phyloP scores from a whole-genome alignment of 768 basidiomycete species.

The Nidularia sp. region DNA sequence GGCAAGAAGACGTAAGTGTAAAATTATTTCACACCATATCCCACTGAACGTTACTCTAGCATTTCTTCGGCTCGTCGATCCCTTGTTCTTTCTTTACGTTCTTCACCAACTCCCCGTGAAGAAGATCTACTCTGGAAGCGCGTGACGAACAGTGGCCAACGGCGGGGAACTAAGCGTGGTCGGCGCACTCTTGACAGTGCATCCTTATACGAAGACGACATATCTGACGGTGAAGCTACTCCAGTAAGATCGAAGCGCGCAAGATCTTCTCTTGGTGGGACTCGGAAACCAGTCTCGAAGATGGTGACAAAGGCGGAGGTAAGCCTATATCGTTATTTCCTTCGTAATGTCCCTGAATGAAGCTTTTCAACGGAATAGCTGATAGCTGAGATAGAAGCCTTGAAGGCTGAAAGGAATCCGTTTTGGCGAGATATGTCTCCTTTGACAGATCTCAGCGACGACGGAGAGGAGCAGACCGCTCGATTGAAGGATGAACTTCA shows the following conservation, averaged over 20 bases:
- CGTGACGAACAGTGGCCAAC: no score
- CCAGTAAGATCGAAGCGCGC: constrained; percentile 5
- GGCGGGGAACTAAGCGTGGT: no score
- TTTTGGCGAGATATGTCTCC: constrained; percentile 18
- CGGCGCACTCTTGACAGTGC: no score
- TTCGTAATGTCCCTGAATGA: background rate
- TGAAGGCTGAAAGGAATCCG: background rate
- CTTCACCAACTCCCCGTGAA: background rate
- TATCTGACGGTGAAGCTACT: background rate
- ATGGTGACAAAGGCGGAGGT: constrained; percentile 39
- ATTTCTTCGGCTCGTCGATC: background rate
- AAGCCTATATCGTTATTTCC: constrained; percentile 1
- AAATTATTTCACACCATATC: no score
- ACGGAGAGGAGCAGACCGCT: constrained; percentile 20
- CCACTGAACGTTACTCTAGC: background rate
- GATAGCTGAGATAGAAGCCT: background rate
- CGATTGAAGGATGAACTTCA: constrained; percentile 20
- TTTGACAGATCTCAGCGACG: constrained; percentile 25
- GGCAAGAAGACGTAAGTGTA: constrained; percentile 41
- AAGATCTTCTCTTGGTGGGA: constrained; percentile 6
- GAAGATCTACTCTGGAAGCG: no score
- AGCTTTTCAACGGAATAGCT: constrained; percentile 6
- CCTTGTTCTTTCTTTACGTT: background rate
- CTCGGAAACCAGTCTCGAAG: constrained; percentile 19
- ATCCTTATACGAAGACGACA: background rate